Evolutionary conservation across 2,329 filamentous ascomycete species (phyloP).

Genomic region (Pestalotiopsis sp.): DNA sequence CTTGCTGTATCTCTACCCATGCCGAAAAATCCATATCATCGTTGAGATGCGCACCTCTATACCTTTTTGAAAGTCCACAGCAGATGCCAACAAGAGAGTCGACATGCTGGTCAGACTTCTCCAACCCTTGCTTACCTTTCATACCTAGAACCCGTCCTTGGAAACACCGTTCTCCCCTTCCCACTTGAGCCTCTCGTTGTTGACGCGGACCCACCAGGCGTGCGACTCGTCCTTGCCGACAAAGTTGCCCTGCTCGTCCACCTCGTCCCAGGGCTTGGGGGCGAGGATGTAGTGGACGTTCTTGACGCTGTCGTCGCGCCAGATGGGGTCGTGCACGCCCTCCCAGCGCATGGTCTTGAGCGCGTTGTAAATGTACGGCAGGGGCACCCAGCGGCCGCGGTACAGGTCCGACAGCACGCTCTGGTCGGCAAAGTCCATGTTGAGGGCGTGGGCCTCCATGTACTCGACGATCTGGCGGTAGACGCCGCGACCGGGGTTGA

Average conservation of each 20-base stretch:
- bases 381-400: conserved; percentile 55
- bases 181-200: conserved; percentile 43
- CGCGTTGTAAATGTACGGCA: conserved; percentile 65
- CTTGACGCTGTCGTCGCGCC: conserved; percentile 60
- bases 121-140: neutral
- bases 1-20: neutral
- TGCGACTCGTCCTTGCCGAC: conserved; percentile 51
- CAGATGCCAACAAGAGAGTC: no score
- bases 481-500: conserved; percentile 50
- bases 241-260: conserved; percentile 45
- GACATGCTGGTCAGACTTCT: neutral
- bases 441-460: conserved; percentile 49
- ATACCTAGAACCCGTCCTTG: conserved; percentile 32
- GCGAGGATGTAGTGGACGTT: conserved; percentile 64
- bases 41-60: neutral
- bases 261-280: conserved; percentile 64
- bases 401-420: conserved; percentile 59
- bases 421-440: conserved; percentile 63
- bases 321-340: conserved; percentile 57
- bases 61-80: neutral
- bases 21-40: neutral
- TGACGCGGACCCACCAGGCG: conserved; percentile 57
- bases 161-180: conserved; percentile 44
- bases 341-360: conserved; percentile 61
- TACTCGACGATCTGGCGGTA: conserved; percentile 54